A percentile compares a stretch with the other conserved stretches of the same genome.
These are phyloP conservation scores for Cryptosporidium xiaoi DNA, from an alignment of 169 alveolate genomes.

Conservation along the genomic window DNA sequence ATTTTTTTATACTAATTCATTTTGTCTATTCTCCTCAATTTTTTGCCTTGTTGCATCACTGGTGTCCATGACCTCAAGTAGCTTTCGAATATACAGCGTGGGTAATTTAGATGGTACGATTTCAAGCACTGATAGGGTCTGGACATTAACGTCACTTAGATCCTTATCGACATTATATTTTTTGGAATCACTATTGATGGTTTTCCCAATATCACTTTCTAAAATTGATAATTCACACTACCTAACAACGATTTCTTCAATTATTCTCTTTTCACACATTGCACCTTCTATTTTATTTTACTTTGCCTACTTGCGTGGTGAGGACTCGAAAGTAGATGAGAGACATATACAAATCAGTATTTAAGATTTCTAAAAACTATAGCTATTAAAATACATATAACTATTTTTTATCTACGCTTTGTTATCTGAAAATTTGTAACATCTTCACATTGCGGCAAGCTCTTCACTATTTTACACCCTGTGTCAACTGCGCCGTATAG, in stretches of 20 bases:
- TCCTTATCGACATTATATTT: constrained; percentile 32
- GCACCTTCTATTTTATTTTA: constrained; percentile 61
- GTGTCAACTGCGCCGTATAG: too few relatives aligned
- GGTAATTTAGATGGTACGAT: constrained; percentile 11
- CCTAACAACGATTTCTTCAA: constrained; percentile 14
- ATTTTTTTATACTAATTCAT: constrained; percentile 23
- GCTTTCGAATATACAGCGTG: neutral
- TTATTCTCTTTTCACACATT: constrained; percentile 29
- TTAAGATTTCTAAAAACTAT: neutral
- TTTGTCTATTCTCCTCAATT: constrained; percentile 28
- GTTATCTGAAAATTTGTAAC: neutral
- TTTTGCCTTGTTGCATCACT: neutral
- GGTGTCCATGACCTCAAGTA: neutral
- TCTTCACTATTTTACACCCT: too few relatives aligned
- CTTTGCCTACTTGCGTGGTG: constrained; percentile 60
- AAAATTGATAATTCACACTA: constrained; percentile 4
- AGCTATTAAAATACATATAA: neutral
- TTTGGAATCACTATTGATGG: constrained; percentile 5
- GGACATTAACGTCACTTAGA: constrained; percentile 27
- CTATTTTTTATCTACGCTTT: neutral
- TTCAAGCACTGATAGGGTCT: constrained; percentile 13
- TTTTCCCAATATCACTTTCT: constrained; percentile 28
- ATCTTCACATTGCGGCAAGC: too few relatives aligned
- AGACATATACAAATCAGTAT: neutral
- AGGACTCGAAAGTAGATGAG: constrained; percentile 30